Evolutionary conservation across 768 basidiomycete genomes (phyloP).

Genomic region (Phallus indusiatus): DNA sequence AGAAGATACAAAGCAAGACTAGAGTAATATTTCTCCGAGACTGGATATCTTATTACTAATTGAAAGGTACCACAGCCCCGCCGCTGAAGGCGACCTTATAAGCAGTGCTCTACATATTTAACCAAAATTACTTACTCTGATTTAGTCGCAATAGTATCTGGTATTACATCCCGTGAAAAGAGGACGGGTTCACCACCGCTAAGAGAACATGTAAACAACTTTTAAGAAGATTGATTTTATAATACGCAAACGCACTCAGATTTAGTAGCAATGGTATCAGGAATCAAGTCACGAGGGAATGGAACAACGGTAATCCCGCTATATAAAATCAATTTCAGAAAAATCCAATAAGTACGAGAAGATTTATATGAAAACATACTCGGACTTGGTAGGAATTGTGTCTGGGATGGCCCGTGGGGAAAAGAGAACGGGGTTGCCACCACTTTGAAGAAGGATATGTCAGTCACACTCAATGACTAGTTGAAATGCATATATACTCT

Average conservation of each 20-base stretch:
- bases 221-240: no score
- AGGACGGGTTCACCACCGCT: not conserved
- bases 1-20: not conserved
- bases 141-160: not conserved
- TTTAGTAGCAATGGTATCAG: not conserved
- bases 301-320: not conserved
- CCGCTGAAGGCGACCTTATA: not conserved
- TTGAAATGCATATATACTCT: not conserved
- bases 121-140: slow-evolving; percentile 1
- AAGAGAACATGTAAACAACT: not conserved
- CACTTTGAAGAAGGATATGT: not conserved
- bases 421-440: not conserved
- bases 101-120: not conserved
- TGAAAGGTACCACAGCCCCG: not conserved
- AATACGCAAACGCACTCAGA: not conserved
- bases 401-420: not conserved
- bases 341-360: not conserved
- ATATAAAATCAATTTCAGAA: not conserved
- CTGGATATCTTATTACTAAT: not conserved
- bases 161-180: not conserved
- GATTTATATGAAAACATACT: not conserved
- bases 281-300: not conserved
- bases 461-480: not conserved
- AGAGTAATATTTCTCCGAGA: not conserved
- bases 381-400: not conserved